Percentiles rank a stretch among this genome's conserved stretches.
Evolutionary conservation across 345 rosid genomes (phyloP).

Genomic region (Odontarrhena argentea): DNA sequence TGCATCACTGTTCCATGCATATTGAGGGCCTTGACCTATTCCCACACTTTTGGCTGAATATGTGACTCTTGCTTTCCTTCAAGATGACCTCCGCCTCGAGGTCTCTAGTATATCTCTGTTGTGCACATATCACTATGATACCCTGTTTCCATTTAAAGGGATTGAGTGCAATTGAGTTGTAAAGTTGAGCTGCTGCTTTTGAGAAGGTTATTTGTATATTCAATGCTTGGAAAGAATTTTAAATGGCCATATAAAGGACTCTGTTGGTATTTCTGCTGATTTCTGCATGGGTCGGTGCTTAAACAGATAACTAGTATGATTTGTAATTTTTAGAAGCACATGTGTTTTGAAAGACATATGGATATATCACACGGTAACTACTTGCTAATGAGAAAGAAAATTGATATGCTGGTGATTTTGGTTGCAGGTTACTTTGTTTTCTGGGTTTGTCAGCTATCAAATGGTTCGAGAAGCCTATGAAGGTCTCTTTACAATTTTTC

Average conservation of each 20-base stretch:
- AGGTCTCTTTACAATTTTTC: conserved; percentile 49
- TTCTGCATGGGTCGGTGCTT: background rate
- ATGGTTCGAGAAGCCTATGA: conserved; percentile 98
- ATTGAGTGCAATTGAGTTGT: background rate
- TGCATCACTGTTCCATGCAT: background rate
- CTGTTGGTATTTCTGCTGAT: background rate
- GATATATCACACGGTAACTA: conserved; percentile 9
- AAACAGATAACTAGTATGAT: background rate
- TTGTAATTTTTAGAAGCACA: background rate
- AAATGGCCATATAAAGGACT: background rate
- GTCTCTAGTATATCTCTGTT: background rate
- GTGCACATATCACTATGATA: background rate
- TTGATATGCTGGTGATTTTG: conserved; percentile 26
- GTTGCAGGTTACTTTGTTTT: conserved; percentile 94
- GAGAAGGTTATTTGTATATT: background rate
- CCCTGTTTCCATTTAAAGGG: background rate
- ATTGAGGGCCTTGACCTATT: conserved; percentile 9
- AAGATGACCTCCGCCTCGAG: background rate
- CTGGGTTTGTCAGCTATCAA: conserved; percentile 98
- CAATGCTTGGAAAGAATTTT: background rate
- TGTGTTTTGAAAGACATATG: conserved; percentile 1
- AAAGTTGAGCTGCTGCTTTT: background rate
- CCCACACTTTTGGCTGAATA: background rate
- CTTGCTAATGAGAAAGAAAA: background rate
- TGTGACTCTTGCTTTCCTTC: background rate